Evolutionary conservation across 169 alveolate species (phyloP), one percentile per base, ranked within the genome.

Genomic region (Eimeria acervulina): DNA sequence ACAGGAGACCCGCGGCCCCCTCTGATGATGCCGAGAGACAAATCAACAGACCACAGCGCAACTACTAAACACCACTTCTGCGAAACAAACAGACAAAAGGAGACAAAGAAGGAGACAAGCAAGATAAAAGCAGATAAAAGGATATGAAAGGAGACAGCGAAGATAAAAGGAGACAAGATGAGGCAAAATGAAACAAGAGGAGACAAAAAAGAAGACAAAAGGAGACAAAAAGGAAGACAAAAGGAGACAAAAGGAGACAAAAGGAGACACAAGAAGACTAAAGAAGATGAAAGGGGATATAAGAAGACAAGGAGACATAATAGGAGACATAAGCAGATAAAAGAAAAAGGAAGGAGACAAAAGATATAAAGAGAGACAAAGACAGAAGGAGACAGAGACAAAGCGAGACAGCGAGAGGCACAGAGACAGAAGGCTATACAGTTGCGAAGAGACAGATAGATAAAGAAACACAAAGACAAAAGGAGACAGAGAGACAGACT

Each of bases 1-100:
- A 80, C 68, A 26, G 90, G 68, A 44, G 68, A 80, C 68, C 70
- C 90, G 8, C 42, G 38, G 38, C 70, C 90, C 23, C 90, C 90
- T 33, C 90, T 12, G 8, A 80, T 33, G 70, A 80, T 44, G 15
- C 70, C 68, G 36, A 80, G 90, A 23, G 90, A 40, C 63, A 80
- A 44, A 80, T 80, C 90, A 17, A 33, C 90, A 31, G 28, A n/a
- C 90, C 90, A 80, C 23, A 80, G 38, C 4, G 44, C 68, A 28
- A 33, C 36, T 17, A 80, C 0, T 12, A 80, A 42, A 47, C 38
- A 80, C 90, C 90, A 80, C 42, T 80, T 80, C 90, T 80, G 63
- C 6, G 33, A 63, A n/a, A n/a, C n/a, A 26, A 63, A 21, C 12
- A 4, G 33, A 63, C n/a, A 26, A 63, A 63, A 63, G 33, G 33